Evolutionary conservation across 2,329 filamentous ascomycete species (phyloP).

Genomic region (Acephala macrosclerotiorum): DNA sequence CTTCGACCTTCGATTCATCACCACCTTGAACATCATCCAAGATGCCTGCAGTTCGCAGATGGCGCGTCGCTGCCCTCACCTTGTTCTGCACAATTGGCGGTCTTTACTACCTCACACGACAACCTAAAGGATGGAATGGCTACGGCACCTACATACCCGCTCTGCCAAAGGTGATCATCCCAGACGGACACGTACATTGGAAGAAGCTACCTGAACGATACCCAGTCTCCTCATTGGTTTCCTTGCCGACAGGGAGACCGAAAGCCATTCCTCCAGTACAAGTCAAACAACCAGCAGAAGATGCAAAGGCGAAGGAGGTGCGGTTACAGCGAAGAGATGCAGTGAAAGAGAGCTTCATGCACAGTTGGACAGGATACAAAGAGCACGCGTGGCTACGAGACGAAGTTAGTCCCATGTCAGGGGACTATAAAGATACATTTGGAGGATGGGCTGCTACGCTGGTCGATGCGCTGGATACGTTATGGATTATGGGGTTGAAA

Average conservation of each 20-base stretch:
- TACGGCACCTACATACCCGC: slow-evolving; percentile 31
- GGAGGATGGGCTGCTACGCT: slow-evolving; percentile 91
- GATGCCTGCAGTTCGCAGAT: slow-evolving; percentile 38
- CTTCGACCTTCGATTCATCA: slow-evolving; percentile 8
- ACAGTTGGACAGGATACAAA: slow-evolving; percentile 82
- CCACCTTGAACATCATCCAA: slow-evolving; percentile 14
- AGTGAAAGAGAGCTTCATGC: slow-evolving; percentile 42
- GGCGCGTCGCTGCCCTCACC: slow-evolving; percentile 36
- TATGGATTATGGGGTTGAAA: slow-evolving; percentile 86
- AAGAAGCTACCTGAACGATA: slow-evolving; percentile 40
- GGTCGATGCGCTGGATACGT: slow-evolving; percentile 81
- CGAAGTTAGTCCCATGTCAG: slow-evolving; percentile 78
- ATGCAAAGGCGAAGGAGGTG: slow-evolving; percentile 31
- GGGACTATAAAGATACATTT: slow-evolving; percentile 77
- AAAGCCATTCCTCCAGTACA: slow-evolving; percentile 41
- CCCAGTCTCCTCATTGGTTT: slow-evolving; percentile 38
- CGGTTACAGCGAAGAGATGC: slow-evolving; percentile 35
- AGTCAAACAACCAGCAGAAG: slow-evolving; percentile 34
- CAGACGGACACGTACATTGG: slow-evolving; percentile 63
- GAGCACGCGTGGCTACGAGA: slow-evolving; percentile 84
- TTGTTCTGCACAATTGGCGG: slow-evolving; percentile 32
- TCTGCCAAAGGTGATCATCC: slow-evolving; percentile 45
- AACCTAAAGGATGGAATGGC: slow-evolving; percentile 33
- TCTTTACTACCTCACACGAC: slow-evolving; percentile 38
- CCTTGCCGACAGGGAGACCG: slow-evolving; percentile 39